These are phyloP conservation scores for Psilocybe tampanensis DNA, from an alignment of 768 basidiomycete species.

Conservation along the genomic window DNA sequence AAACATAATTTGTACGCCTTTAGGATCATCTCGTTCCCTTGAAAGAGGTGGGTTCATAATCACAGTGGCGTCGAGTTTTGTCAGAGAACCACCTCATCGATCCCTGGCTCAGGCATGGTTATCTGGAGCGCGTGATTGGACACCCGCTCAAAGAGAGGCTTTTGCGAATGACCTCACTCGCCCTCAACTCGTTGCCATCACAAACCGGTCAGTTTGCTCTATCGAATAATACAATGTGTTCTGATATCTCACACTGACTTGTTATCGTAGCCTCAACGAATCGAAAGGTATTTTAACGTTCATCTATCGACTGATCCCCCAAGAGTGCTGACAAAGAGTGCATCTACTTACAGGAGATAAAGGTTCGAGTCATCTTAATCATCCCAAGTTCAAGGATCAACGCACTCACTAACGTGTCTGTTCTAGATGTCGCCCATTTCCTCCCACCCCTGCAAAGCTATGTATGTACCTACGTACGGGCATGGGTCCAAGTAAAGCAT, in stretches of 20 bases:
- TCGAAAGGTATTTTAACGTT: too few relatives aligned
- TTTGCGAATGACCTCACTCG: slow-evolving; percentile 59
- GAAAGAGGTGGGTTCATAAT: slow-evolving; percentile 42
- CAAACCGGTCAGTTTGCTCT: slow-evolving; percentile 30
- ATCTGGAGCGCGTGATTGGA: slow-evolving; percentile 55
- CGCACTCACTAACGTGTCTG: neutral
- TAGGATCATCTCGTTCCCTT: slow-evolving; percentile 54
- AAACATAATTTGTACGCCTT: too few relatives aligned
- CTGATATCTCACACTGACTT: too few relatives aligned
- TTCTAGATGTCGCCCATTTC: slow-evolving; percentile 50
- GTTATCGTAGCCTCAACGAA: too few relatives aligned
- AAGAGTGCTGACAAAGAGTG: too few relatives aligned
- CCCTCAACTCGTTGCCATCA: slow-evolving; percentile 56
- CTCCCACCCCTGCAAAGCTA: slow-evolving; percentile 50
- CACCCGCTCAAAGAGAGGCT: slow-evolving; percentile 47
- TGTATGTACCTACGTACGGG: slow-evolving; percentile 53
- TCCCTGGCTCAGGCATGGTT: slow-evolving; percentile 45
- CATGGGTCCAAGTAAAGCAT: slow-evolving; percentile 57
- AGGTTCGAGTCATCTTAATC: slow-evolving; percentile 26
- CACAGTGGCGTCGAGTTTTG: neutral
- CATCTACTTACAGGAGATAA: slow-evolving; percentile 52
- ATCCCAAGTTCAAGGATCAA: neutral
- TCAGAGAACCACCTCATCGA: neutral
- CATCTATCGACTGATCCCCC: too few relatives aligned
- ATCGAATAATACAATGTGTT: too few relatives aligned